Percentiles rank a stretch among this genome's conserved stretches.
Evolutionary conservation across 805 yeast genomes (phyloP).

Genomic region (Teunomyces tritomae): DNA sequence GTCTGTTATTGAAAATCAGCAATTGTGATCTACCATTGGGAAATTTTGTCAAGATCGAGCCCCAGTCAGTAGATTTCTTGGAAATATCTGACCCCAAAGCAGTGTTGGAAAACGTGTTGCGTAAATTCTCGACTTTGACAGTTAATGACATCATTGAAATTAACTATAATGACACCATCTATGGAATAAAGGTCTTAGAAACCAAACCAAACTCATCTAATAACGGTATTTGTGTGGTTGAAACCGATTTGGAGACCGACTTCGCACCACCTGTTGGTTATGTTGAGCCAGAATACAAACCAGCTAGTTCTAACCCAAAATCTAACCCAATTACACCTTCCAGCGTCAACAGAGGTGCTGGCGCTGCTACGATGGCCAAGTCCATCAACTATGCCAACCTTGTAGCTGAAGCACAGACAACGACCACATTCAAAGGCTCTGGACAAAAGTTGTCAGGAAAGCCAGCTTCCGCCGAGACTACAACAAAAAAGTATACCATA

Average conservation of each 20-base stretch:
- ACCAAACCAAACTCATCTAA: constrained; percentile 70
- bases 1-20: constrained; percentile 73
- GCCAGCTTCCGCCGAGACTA: constrained; percentile 22
- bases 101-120: constrained; percentile 85
- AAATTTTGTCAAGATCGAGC: constrained; percentile 86
- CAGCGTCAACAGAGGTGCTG: constrained; percentile 36
- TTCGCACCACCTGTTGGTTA: constrained; percentile 99
- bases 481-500: constrained; percentile 27
- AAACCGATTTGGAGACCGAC: constrained; percentile 94
- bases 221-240: constrained; percentile 87
- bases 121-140: constrained; percentile 86
- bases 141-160: constrained; percentile 82
- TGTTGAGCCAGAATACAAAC: constrained; percentile 77
- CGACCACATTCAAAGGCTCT: constrained; percentile 48
- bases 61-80: constrained; percentile 89
- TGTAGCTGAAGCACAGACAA: constrained; percentile 40
- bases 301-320: constrained; percentile 33
- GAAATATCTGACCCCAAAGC: constrained; percentile 97
- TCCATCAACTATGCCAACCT: constrained; percentile 63
- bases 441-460: constrained; percentile 76
- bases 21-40: constrained; percentile 84
- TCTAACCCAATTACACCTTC: constrained; percentile 34
- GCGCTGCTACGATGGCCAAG: constrained; percentile 74
- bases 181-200: constrained; percentile 80
- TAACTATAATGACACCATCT: constrained; percentile 74